Percentiles rank a stretch among this genome's conserved stretches.
These are phyloP conservation scores for Phytophthora macrochlamydospora DNA, from an alignment of 352 stramenopile species.

Conservation along the genomic window DNA sequence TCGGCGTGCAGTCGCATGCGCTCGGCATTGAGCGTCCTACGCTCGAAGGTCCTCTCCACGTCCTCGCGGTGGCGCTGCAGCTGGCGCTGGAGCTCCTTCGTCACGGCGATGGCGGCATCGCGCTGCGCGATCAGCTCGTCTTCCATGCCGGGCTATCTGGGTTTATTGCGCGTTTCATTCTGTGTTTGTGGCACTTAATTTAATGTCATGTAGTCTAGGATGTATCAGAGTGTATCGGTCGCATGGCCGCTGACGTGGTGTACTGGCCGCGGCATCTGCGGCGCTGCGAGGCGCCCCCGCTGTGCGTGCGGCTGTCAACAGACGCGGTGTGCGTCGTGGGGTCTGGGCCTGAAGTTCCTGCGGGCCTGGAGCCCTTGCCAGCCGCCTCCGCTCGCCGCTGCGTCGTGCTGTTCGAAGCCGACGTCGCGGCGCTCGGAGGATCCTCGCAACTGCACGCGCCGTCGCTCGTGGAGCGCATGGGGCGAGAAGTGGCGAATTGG, in stretches of 20 bases:
- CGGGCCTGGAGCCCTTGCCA: conserved; percentile 15
- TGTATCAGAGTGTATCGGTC: too few species aligned
- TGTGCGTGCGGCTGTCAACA: conserved; percentile 26
- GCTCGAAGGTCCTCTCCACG: conserved; percentile 63
- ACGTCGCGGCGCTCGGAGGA: conserved; percentile 22
- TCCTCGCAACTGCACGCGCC: conserved; percentile 26
- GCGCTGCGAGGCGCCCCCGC: conserved; percentile 7
- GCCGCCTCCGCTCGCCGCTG: conserved; percentile 2
- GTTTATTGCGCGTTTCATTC: too few species aligned
- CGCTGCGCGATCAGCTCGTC: conserved; percentile 77
- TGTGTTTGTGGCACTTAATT: too few species aligned
- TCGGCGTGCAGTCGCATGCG: conserved; percentile 69
- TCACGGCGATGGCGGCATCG: conserved; percentile 76
- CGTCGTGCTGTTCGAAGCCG: conserved; percentile 36
- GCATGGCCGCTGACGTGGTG: conserved; percentile 31
- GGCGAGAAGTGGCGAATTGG: not conserved
- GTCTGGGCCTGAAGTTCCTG: conserved; percentile 7
- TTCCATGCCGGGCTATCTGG: conserved; percentile 47
- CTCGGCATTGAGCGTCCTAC: conserved; percentile 72
- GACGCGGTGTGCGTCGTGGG: conserved; percentile 42
- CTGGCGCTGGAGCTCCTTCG: conserved; percentile 74
- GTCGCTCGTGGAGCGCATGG: conserved; percentile 23
- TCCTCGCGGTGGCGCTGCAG: conserved; percentile 53
- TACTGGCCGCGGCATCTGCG: conserved; percentile 55
- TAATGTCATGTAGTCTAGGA: too few species aligned